A percentile compares a stretch with the other conserved stretches of the same genome.
These are phyloP conservation scores for Verticillium tricorpus DNA, from an alignment of 2,329 filamentous ascomycete genomes.

Conservation along the genomic window DNA sequence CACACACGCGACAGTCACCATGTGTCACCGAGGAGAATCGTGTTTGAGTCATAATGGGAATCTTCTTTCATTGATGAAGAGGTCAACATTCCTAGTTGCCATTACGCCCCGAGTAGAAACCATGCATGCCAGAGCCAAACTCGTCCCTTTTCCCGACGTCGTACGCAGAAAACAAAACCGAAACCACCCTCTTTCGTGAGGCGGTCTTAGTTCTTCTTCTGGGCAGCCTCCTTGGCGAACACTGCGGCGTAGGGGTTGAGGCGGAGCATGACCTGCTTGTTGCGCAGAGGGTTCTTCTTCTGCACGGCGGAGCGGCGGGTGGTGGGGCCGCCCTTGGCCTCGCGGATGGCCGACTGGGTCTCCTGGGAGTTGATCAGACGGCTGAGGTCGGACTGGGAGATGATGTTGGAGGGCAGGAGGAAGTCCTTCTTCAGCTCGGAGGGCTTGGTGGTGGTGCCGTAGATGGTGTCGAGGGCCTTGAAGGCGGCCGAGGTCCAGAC, in stretches of 20 bases:
- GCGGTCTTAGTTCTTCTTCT: slow-evolving; percentile 36
- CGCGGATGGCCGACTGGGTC: slow-evolving; percentile 92
- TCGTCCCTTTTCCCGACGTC: slow-evolving; percentile 12
- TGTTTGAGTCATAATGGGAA: slow-evolving; percentile 7
- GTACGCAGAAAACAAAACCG: not conserved
- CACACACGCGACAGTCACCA: slow-evolving; percentile 2
- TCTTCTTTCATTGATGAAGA: slow-evolving; percentile 17
- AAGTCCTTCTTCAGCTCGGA: slow-evolving; percentile 98
- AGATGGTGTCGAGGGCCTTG: slow-evolving; percentile 93
- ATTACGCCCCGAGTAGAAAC: slow-evolving; percentile 16
- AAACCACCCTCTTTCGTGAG: not conserved
- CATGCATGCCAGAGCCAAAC: slow-evolving; percentile 16
- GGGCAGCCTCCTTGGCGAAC: slow-evolving; percentile 68
- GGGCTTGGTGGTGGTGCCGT: slow-evolving; percentile 85
- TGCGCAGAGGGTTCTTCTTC: slow-evolving; percentile 99
- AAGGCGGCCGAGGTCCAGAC: slow-evolving; percentile 98
- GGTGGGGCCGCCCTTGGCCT: slow-evolving; percentile 81
- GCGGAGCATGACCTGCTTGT: slow-evolving; percentile 97
- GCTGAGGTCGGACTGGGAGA: slow-evolving; percentile 90
- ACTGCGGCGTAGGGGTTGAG: slow-evolving; percentile 96
- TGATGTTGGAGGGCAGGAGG: slow-evolving; percentile 87
- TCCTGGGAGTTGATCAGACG: slow-evolving; percentile 99
- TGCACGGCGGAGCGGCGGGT: slow-evolving; percentile 89
- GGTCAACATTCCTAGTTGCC: slow-evolving; percentile 17
- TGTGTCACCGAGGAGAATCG: not conserved